Conservation (phyloP, 2,329 filamentous ascomycete genomes). For the Sporothrix schenckii region DNA sequence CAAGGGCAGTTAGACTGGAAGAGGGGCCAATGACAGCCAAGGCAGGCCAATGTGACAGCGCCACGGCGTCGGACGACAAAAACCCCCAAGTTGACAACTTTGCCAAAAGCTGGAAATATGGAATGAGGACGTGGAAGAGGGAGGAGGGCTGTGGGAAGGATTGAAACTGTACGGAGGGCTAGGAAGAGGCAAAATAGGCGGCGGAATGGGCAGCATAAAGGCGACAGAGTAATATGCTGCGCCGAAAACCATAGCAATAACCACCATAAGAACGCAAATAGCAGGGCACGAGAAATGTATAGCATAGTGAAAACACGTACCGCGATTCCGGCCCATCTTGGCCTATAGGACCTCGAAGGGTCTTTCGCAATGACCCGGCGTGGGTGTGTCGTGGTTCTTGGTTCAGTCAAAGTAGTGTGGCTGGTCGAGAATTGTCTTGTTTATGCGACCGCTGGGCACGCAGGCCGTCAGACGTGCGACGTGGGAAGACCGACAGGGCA, state of each 20-base stretch:
- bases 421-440: neutral
- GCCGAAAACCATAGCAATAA: neutral
- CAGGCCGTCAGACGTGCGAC: neutral
- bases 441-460: slow-evolving; percentile 7
- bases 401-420: neutral
- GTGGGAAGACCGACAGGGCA: neutral
- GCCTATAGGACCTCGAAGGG: slow-evolving; percentile 8
- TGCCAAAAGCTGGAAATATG: neutral
- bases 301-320: slow-evolving; percentile 26
- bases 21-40: slow-evolving; percentile 19
- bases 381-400: neutral
- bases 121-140: neutral
- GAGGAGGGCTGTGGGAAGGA: neutral
- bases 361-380: neutral
- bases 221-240: slow-evolving; percentile 1
- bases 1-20: slow-evolving; percentile 18
- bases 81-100: neutral
- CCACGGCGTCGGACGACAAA: slow-evolving; percentile 1
- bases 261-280: neutral
- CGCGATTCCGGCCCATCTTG: slow-evolving; percentile 34
- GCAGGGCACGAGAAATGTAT: neutral
- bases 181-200: slow-evolving; percentile 11
- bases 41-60: slow-evolving; percentile 3
- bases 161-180: slow-evolving; percentile 16
- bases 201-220: neutral